Conservation (phyloP, 208 protist genomes). For the Trypanosoma congolense region DNA sequence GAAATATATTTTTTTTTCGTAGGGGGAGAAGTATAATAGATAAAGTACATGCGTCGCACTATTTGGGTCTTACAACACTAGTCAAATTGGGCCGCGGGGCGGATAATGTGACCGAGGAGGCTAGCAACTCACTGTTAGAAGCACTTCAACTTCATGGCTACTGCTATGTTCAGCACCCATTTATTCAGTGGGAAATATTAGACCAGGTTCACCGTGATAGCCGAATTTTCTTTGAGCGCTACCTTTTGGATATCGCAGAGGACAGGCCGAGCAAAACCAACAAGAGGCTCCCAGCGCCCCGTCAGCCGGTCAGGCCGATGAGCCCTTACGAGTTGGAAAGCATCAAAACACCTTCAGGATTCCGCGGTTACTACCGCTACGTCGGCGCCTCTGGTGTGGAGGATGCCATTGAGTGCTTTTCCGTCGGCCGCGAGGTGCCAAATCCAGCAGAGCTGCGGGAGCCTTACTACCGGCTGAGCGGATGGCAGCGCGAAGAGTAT, state of each 20-base stretch:
- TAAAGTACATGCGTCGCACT: constrained; percentile 40
- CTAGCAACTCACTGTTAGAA: constrained; percentile 80
- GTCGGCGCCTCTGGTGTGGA: constrained; percentile 75
- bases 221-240: constrained; percentile 83
- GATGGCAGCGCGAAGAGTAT: constrained; percentile 72
- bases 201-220: constrained; percentile 83
- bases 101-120: constrained; percentile 70
- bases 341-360: constrained; percentile 59
- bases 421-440: constrained; percentile 67
- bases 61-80: constrained; percentile 46
- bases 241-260: constrained; percentile 44
- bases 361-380: constrained; percentile 84
- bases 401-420: constrained; percentile 88
- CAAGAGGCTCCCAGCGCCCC: neutral
- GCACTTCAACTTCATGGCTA: constrained; percentile 83
- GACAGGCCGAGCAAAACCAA: neutral
- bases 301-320: constrained; percentile 29
- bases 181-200: constrained; percentile 79
- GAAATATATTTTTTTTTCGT: neutral
- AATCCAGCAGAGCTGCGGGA: constrained; percentile 62
- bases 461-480: constrained; percentile 59
- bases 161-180: constrained; percentile 87
- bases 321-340: constrained; percentile 70
- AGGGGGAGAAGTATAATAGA: neutral
- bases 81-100: constrained; percentile 77